Evolutionary conservation across 345 rosid genomes (phyloP).

Genomic region (Camelina neglecta): DNA sequence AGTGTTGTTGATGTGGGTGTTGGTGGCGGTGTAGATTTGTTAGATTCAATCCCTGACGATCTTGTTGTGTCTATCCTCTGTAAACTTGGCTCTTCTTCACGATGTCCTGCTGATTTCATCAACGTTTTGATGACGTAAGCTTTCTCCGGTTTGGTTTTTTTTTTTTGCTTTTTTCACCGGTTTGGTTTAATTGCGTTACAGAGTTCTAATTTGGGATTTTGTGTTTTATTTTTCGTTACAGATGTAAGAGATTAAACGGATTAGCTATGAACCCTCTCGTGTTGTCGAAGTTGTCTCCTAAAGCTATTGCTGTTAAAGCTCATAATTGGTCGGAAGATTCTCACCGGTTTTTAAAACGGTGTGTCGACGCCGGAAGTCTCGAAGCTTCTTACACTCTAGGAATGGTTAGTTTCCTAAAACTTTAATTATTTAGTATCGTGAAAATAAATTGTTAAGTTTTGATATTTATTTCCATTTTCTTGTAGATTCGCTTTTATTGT

Average conservation of each 20-base stretch:
- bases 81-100: slow-evolving; percentile 63
- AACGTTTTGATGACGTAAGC: slow-evolving; percentile 74
- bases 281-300: slow-evolving; percentile 63
- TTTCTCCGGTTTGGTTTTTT: neutral
- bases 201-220: neutral
- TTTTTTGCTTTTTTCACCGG: neutral
- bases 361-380: slow-evolving; percentile 85
- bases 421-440: too few relatives aligned
- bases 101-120: slow-evolving; percentile 74
- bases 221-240: slow-evolving; percentile 41
- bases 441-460: neutral
- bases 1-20: neutral
- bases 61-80: slow-evolving; percentile 68
- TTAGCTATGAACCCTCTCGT: slow-evolving; percentile 62
- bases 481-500: slow-evolving; percentile 93
- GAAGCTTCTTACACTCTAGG: slow-evolving; percentile 97
- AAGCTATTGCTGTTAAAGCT: slow-evolving; percentile 64
- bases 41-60: slow-evolving; percentile 82
- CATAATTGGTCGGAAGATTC: slow-evolving; percentile 81
- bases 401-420: slow-evolving; percentile 57
- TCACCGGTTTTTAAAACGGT: slow-evolving; percentile 76
- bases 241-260: slow-evolving; percentile 82
- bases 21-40: slow-evolving; percentile 45
- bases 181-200: neutral
- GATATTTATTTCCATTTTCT: neutral